phyloP scores from a whole-genome alignment of 1,284 basidiomycete genomes.

The Fomitopsis betulina region DNA sequence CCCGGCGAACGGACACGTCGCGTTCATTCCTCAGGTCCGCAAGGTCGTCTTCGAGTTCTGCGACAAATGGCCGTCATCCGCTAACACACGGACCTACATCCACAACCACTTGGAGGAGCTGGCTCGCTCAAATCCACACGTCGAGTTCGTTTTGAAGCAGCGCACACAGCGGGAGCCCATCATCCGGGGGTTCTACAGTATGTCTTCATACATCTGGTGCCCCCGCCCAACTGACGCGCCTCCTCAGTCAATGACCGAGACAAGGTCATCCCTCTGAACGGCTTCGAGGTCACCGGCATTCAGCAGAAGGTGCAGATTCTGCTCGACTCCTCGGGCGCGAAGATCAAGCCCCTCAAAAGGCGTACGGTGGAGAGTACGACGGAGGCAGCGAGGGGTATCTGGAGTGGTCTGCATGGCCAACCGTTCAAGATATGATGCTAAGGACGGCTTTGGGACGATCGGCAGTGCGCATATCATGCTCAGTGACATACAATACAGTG shows the following conservation, averaged over 20 bases:
- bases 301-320: conserved; percentile 76
- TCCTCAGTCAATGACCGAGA: conserved; percentile 68
- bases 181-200: conserved; percentile 73
- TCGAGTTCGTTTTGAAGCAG: conserved; percentile 76
- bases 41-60: conserved; percentile 85
- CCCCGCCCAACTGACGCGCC: conserved; percentile 8
- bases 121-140: conserved; percentile 70
- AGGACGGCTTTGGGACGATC: not conserved
- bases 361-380: conserved; percentile 72
- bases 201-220: conserved; percentile 15
- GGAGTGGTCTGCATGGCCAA: conserved; percentile 74
- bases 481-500: not conserved
- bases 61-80: conserved; percentile 73
- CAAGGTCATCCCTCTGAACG: conserved; percentile 74
- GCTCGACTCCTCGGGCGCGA: conserved; percentile 79
- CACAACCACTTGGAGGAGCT: conserved; percentile 56
- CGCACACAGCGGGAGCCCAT: conserved; percentile 71
- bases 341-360: conserved; percentile 72
- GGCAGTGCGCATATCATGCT: not conserved
- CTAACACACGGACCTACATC: conserved; percentile 66
- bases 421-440: conserved; percentile 38
- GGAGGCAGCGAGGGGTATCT: conserved; percentile 79
- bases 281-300: conserved; percentile 66
- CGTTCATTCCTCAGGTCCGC: conserved; percentile 70
- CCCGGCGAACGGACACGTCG: conserved; percentile 65